Evolutionary conservation across 345 rosid species (phyloP), one percentile per base, ranked within the genome.

Genomic region (Balakata baccata): DNA sequence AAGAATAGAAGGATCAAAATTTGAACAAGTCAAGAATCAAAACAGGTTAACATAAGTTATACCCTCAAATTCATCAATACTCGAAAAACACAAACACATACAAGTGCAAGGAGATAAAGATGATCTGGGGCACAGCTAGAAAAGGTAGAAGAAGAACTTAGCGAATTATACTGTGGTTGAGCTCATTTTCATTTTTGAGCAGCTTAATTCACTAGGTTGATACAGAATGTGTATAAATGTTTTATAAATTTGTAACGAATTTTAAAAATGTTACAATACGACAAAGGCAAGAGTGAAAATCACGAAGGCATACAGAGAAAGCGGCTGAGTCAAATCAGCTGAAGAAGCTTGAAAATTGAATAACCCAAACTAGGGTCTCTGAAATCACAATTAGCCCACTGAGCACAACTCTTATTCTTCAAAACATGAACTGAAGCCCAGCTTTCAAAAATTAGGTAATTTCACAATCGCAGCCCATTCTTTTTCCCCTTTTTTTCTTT

Each of bases 131-230:
- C 53, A 74, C 78, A 74, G 39, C 50, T 23, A 14, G 59, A 46
- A 84, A 38, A 71, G 77, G 29, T 63, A 79, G 69, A 57, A 61
- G 3, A 85, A 66, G 6, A 72, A 49, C 73, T 79, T 85, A 7
- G 81, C 77, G 13, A 81, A 60, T 58, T 76, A 75, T 34, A 46
- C 61, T 41, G 85, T 83, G 2, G 84, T 43, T 56, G 87, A 77
- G 74, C 74, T 75, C 90, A 85, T 85, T 69, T 49, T 18, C 9
- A 11, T n/a, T n/a, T n/a, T n/a, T n/a, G n/a, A n/a, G 29, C 16
- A 5, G 11, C 50, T 8, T 34, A 7, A 52, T 34, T 61, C 56
- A 54, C 47, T 25, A 14, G 22, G 59, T n/a, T 18, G n/a, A 18
- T 17, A n/a, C 59, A 9, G 23, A 54, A 9, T 54, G 59, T 54